Evolutionary conservation across 1,284 basidiomycete species (phyloP).

Genomic region (Kwoniella shivajii): DNA sequence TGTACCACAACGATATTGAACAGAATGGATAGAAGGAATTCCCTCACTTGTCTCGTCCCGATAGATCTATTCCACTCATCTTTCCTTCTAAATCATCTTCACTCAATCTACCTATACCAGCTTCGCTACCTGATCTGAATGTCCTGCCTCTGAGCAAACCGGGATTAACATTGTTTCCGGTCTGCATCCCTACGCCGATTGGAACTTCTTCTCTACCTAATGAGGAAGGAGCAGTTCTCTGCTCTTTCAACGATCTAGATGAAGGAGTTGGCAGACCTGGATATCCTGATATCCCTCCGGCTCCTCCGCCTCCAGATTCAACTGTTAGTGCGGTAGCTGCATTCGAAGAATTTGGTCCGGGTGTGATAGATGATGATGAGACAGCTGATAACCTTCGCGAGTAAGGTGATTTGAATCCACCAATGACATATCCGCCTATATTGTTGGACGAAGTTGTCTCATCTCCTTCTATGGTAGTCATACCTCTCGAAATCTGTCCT

Average conservation of each 20-base stretch:
- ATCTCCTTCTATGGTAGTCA: not conserved
- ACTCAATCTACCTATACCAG: not conserved
- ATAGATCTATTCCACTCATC: too few species aligned
- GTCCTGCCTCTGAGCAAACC: not conserved
- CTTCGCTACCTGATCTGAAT: not conserved
- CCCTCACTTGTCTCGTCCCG: too few species aligned
- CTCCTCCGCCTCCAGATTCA: not conserved
- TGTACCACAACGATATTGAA: too few species aligned
- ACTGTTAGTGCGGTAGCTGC: not conserved
- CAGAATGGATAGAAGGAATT: too few species aligned
- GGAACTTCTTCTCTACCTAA: slow-evolving; percentile 8
- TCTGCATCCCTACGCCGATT: not conserved
- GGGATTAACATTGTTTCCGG: not conserved
- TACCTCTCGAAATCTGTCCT: not conserved
- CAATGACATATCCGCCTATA: too few species aligned
- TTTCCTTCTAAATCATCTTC: too few species aligned
- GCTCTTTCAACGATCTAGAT: not conserved
- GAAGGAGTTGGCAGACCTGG: not conserved
- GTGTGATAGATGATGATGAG: not conserved
- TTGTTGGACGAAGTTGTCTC: too few species aligned
- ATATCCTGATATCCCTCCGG: not conserved
- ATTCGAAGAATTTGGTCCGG: not conserved
- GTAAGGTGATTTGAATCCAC: not conserved
- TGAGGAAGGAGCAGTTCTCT: slow-evolving; percentile 16
- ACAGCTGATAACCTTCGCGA: not conserved